Evolutionary conservation across 2,329 filamentous ascomycete genomes (phyloP).

Genomic region (Paraphaeosphaeria minitans): DNA sequence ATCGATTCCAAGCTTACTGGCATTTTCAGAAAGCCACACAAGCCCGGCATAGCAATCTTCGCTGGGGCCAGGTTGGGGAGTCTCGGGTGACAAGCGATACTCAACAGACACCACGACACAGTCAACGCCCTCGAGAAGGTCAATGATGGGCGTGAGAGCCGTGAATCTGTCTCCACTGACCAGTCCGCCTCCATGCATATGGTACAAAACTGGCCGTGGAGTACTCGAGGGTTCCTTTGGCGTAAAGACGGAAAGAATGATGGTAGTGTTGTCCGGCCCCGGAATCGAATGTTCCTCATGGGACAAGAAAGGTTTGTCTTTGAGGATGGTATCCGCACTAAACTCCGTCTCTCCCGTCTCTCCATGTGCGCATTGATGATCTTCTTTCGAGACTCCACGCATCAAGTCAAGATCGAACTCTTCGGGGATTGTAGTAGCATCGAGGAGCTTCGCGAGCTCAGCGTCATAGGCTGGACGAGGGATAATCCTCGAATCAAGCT

Average conservation of each 20-base stretch:
- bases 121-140: slow-evolving; percentile 18
- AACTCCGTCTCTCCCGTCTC: neutral
- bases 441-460: slow-evolving; percentile 12
- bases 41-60: slow-evolving; percentile 24
- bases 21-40: slow-evolving; percentile 21
- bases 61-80: slow-evolving; percentile 16
- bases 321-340: slow-evolving; percentile 57
- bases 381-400: slow-evolving; percentile 10
- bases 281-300: slow-evolving; percentile 50
- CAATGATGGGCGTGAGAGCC: slow-evolving; percentile 15
- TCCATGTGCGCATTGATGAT: slow-evolving; percentile 57
- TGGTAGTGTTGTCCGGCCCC: slow-evolving; percentile 59
- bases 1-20: slow-evolving; percentile 19
- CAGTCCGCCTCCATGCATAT: slow-evolving; percentile 61
- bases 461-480: slow-evolving; percentile 14
- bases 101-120: slow-evolving; percentile 23
- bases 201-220: slow-evolving; percentile 71
- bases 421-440: slow-evolving; percentile 13
- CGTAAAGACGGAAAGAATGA: slow-evolving; percentile 60
- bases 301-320: slow-evolving; percentile 59
- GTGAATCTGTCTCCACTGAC: slow-evolving; percentile 23
- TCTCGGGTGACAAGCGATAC: slow-evolving; percentile 23
- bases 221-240: slow-evolving; percentile 54
- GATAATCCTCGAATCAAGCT: slow-evolving; percentile 19
- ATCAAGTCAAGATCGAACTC: slow-evolving; percentile 19